These are phyloP conservation scores for Hyaloscypha variabilis DNA, from an alignment of 495 filamentous ascomycete species.

Conservation along the genomic window DNA sequence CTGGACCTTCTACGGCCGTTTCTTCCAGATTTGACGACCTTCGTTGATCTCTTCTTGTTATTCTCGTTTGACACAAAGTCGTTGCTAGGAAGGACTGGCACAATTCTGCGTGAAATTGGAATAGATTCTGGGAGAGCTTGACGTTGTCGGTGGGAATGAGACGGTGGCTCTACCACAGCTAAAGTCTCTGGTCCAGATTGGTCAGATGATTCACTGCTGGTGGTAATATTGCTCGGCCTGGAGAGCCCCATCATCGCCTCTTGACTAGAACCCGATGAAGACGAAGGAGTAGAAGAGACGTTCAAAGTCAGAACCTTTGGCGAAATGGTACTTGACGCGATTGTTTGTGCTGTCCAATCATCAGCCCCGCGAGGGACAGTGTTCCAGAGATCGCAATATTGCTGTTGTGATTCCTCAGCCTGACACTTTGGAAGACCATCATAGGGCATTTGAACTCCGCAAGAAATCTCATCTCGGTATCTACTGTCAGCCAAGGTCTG, in stretches of 20 bases:
- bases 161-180: conserved; percentile 9
- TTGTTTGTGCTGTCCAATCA: conserved; percentile 17
- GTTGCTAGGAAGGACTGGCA: conserved; percentile 17
- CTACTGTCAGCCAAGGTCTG: background rate
- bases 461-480: conserved; percentile 9
- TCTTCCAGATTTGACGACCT: conserved; percentile 6
- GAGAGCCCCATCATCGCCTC: conserved; percentile 8
- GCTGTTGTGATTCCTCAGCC: conserved; percentile 5
- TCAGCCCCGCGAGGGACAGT: background rate
- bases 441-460: background rate
- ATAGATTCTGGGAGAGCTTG: conserved; percentile 21
- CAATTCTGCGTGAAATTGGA: conserved; percentile 7
- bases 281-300: conserved; percentile 16
- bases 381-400: conserved; percentile 17
- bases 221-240: conserved; percentile 12
- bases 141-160: conserved; percentile 10
- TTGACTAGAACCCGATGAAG: conserved; percentile 28
- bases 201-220: conserved; percentile 17
- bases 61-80: conserved; percentile 8
- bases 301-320: conserved; percentile 28
- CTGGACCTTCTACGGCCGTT: background rate
- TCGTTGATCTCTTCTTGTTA: conserved; percentile 13
- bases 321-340: conserved; percentile 23
- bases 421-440: conserved; percentile 22
- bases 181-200: conserved; percentile 15